phyloP scores from a whole-genome alignment of 768 basidiomycete species.

The Rossbeevera mucosa region DNA sequence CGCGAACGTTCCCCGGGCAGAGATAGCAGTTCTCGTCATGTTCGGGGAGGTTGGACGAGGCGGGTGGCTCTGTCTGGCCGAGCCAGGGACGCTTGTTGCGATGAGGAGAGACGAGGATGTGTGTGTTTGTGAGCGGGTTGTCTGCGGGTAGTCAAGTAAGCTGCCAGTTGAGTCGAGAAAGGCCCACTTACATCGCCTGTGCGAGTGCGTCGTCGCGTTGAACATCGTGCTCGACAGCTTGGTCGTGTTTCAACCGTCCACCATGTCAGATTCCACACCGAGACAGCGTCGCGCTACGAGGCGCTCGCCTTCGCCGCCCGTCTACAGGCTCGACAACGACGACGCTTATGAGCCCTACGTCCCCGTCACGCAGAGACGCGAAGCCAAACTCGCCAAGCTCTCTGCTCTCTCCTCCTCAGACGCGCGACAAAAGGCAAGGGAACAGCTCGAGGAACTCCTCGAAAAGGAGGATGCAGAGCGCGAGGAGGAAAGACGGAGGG shows the following conservation, averaged over 20 bases:
- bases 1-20: constrained; percentile 79
- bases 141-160: too few relatives aligned
- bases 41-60: constrained; percentile 46
- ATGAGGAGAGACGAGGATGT: constrained; percentile 85
- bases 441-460: constrained; percentile 52
- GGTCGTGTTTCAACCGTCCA: not conserved
- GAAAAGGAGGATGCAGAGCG: constrained; percentile 67
- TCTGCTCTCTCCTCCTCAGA: constrained; percentile 56
- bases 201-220: constrained; percentile 60
- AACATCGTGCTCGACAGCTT: constrained; percentile 33
- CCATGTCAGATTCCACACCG: constrained; percentile 22
- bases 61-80: constrained; percentile 73
- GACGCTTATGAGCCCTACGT: constrained; percentile 80
- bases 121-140: constrained; percentile 74
- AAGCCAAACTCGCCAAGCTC: constrained; percentile 75
- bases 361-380: constrained; percentile 79
- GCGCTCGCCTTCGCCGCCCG: constrained; percentile 55
- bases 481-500: constrained; percentile 72
- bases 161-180: not conserved
- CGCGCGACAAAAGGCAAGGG: constrained; percentile 42
- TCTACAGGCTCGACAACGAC: constrained; percentile 55
- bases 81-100: constrained; percentile 89
- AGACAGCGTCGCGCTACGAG: constrained; percentile 48
- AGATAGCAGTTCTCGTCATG: constrained; percentile 79
- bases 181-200: constrained; percentile 56